Conservation (phyloP, 805 yeast genomes). For the Lipomyces japonicus region DNA sequence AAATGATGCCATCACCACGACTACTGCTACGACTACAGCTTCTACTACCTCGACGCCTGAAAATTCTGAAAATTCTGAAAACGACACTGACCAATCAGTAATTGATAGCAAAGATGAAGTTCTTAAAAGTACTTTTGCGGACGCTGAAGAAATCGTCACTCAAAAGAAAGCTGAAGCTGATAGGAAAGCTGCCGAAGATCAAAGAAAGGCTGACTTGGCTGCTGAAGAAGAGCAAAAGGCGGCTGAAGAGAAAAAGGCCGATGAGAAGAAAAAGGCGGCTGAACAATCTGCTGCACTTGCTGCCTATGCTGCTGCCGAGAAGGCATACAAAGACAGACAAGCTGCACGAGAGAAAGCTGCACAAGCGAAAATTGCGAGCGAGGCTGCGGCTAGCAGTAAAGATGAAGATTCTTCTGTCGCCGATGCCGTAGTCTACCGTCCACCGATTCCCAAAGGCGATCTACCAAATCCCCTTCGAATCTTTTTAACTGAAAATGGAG, state of each 20-base stretch:
- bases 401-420: background rate
- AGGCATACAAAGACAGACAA: background rate
- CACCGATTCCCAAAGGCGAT: conserved; percentile 16
- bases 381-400: background rate
- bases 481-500: conserved; percentile 22
- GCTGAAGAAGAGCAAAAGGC: conserved; percentile 1
- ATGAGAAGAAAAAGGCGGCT: background rate
- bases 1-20: no score
- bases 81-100: background rate
- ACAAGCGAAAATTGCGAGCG: background rate
- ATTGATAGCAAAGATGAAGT: background rate
- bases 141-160: conserved; percentile 7
- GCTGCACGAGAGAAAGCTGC: background rate
- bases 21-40: background rate
- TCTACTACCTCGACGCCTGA: background rate
- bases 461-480: conserved; percentile 24
- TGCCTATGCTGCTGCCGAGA: background rate
- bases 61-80: background rate
- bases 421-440: background rate
- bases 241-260: conserved; percentile 3
- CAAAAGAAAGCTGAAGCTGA: conserved; percentile 5
- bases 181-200: background rate
- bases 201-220: conserved; percentile 4
- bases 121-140: conserved; percentile 4
- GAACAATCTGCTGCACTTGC: background rate